phyloP scores from a whole-genome alignment of 208 protist species.

The Endotrypanum monterogeii region DNA sequence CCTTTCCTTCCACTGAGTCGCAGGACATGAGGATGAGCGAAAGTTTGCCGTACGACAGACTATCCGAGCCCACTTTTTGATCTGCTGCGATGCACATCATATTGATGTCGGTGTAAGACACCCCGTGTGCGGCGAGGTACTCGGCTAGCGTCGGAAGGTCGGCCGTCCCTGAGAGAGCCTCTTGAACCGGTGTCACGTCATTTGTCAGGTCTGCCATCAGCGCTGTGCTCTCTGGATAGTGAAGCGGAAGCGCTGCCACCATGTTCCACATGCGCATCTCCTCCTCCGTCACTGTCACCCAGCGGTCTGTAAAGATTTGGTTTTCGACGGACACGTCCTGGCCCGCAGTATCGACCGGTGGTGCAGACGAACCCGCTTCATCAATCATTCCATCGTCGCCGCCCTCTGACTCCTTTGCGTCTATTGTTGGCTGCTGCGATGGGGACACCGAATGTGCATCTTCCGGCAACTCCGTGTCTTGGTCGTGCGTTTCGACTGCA shows the following conservation, averaged over 20 bases:
- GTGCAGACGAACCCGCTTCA: not conserved
- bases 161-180: conserved; percentile 13
- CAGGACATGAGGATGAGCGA: conserved; percentile 65
- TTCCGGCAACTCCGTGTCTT: conserved; percentile 3
- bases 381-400: conserved; percentile 9
- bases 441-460: not conserved
- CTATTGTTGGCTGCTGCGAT: not conserved
- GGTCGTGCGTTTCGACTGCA: not conserved
- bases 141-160: conserved; percentile 51
- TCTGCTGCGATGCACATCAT: conserved; percentile 77
- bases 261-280: conserved; percentile 70
- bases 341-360: conserved; percentile 13
- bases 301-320: conserved; percentile 56
- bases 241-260: conserved; percentile 52
- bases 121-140: conserved; percentile 39
- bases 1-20: conserved; percentile 34
- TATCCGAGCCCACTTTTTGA: conserved; percentile 68
- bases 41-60: conserved; percentile 72
- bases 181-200: conserved; percentile 22
- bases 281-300: conserved; percentile 59
- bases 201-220: conserved; percentile 41
- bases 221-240: conserved; percentile 46
- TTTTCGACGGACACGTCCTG: conserved; percentile 36
- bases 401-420: conserved; percentile 10
- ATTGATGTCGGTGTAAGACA: conserved; percentile 49